These are phyloP conservation scores for Acorus calamus DNA, from an alignment of 106 monocot species.

Conservation along the genomic window DNA sequence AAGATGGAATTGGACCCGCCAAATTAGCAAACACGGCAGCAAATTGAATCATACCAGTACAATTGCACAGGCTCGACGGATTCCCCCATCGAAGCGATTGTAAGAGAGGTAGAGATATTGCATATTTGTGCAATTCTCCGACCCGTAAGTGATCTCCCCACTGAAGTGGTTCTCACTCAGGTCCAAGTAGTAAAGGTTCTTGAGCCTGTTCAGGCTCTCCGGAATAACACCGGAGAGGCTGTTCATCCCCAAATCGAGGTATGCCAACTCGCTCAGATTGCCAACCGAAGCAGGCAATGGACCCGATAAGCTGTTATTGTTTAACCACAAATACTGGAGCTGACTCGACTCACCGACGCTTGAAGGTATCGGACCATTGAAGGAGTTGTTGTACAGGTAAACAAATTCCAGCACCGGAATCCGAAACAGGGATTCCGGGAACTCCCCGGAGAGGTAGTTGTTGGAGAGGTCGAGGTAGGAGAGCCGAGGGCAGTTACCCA, in stretches of 20 bases:
- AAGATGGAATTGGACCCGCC: conserved; percentile 56
- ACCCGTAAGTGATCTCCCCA: conserved; percentile 36
- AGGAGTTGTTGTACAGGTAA: conserved; percentile 53
- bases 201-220: conserved; percentile 27
- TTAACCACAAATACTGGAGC: conserved; percentile 24
- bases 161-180: conserved; percentile 24
- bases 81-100: conserved; percentile 39
- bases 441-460: conserved; percentile 48
- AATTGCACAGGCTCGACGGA: conserved; percentile 40
- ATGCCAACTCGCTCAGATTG: conserved; percentile 39
- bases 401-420: conserved; percentile 19
- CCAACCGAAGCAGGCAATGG: conserved; percentile 50
- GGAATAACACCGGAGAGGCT: conserved; percentile 43
- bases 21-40: conserved; percentile 28
- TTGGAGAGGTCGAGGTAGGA: conserved; percentile 42
- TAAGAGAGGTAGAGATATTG: conserved; percentile 28
- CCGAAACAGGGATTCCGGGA: conserved; percentile 42
- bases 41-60: conserved; percentile 29
- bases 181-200: conserved; percentile 35
- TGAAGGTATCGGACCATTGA: conserved; percentile 40
- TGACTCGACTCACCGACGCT: conserved; percentile 32
- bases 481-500: conserved; percentile 54
- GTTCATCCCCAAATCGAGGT: conserved; percentile 53
- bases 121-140: conserved; percentile 26
- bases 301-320: conserved; percentile 49